Evolutionary conservation across 345 rosid species (phyloP).

Genomic region (Acer negundo): DNA sequence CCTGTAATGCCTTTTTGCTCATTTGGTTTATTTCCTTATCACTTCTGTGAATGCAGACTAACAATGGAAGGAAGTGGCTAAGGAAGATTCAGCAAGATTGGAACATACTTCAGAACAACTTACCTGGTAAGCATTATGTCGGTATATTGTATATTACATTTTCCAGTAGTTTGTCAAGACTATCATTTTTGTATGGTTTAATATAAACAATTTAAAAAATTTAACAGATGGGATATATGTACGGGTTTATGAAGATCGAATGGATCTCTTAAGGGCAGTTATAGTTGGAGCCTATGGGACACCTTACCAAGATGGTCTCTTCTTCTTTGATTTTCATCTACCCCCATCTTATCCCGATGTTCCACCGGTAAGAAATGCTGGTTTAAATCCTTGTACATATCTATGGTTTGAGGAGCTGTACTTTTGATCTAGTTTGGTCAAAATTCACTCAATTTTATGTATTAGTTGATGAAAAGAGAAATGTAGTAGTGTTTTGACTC

Average conservation of each 20-base stretch:
- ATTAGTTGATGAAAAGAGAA: background rate
- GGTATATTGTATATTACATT: slow-evolving; percentile 6
- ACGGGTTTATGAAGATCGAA: slow-evolving; percentile 88
- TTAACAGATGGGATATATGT: slow-evolving; percentile 80
- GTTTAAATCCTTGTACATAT: background rate
- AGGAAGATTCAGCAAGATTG: slow-evolving; percentile 98
- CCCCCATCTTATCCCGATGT: slow-evolving; percentile 85
- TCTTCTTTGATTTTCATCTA: slow-evolving; percentile 94
- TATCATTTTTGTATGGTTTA: background rate
- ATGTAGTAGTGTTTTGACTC: background rate
- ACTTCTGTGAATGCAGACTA: slow-evolving; percentile 48
- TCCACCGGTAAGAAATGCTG: slow-evolving; percentile 70
- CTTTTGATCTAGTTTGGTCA: background rate
- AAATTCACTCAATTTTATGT: background rate
- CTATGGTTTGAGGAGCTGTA: slow-evolving; percentile 4
- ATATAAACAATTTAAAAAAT: slow-evolving; percentile 14
- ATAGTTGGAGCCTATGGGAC: slow-evolving; percentile 95
- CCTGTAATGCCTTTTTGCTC: background rate
- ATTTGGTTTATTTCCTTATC: slow-evolving; percentile 1
- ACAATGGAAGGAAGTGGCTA: slow-evolving; percentile 81
- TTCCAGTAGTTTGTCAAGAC: slow-evolving; percentile 9
- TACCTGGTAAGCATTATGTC: slow-evolving; percentile 66
- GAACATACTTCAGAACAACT: slow-evolving; percentile 94
- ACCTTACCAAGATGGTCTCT: slow-evolving; percentile 98
- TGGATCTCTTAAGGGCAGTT: slow-evolving; percentile 94